These are phyloP conservation scores for Alternaria alternata DNA, from an alignment of 2,329 filamentous ascomycete species.

Conservation along the genomic window DNA sequence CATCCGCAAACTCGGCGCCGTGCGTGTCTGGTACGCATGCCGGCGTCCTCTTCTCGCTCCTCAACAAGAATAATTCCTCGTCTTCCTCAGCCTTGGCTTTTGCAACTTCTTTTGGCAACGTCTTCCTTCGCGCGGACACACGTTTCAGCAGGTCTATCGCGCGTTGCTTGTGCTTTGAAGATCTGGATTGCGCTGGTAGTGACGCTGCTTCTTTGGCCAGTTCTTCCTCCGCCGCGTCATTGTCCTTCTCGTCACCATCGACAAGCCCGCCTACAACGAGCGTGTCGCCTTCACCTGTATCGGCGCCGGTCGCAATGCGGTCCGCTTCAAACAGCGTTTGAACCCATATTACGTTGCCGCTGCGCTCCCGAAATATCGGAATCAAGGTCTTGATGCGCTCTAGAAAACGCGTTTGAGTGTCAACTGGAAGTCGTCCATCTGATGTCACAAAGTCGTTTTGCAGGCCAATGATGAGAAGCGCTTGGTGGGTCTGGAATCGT, in stretches of 20 bases:
- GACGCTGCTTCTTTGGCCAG: conserved; percentile 27
- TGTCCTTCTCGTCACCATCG: conserved; percentile 46
- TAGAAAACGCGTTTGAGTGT: conserved; percentile 70
- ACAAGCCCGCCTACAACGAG: conserved; percentile 52
- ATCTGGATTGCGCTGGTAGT: conserved; percentile 41
- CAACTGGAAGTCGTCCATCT: conserved; percentile 72
- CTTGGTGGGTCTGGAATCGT: conserved; percentile 67
- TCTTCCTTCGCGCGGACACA: conserved; percentile 43
- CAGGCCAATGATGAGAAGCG: conserved; percentile 82
- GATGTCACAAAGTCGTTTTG: conserved; percentile 87
- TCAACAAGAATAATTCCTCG: conserved; percentile 57
- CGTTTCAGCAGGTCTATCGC: conserved; percentile 50
- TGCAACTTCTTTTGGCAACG: conserved; percentile 36
- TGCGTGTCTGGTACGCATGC: conserved; percentile 54
- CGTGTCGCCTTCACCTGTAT: conserved; percentile 57
- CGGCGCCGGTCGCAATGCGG: conserved; percentile 62
- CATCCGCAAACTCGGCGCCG: conserved; percentile 61
- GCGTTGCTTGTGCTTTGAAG: conserved; percentile 47
- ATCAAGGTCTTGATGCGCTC: conserved; percentile 72
- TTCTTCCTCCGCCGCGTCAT: conserved; percentile 47
- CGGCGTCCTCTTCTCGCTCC: conserved; percentile 48
- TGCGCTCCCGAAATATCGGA: conserved; percentile 72
- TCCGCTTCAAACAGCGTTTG: conserved; percentile 75
- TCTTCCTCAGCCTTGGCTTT: conserved; percentile 50
- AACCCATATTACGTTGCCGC: conserved; percentile 83